Evolutionary conservation across 768 basidiomycete species (phyloP), one percentile per base, ranked within the genome.

Genomic region (Lactarius trivialis): DNA sequence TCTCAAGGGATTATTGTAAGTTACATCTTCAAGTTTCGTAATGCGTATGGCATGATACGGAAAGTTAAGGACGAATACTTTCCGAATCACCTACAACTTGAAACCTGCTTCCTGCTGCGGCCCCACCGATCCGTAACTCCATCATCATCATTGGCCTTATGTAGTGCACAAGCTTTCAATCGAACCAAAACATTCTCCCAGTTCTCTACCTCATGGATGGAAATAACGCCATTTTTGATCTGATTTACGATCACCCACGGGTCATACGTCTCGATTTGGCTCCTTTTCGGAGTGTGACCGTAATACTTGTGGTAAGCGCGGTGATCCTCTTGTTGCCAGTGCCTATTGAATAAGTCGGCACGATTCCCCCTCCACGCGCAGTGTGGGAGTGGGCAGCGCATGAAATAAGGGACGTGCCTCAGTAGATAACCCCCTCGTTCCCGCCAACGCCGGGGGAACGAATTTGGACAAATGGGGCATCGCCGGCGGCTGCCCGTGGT

Each of bases 361-460:
- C 49, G 55, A 6, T 32, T 14, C 1, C 60, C 60, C 36, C 60
- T 56, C 60, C 60, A 61, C 0, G 3, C 4, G 24, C 55, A 56
- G 4, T 15, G 4, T 1, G 12, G 17, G 12, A 24, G 17, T 14
- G 55, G 48, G 7, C 60, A 61, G 7, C 7, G 32, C 0, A 61
- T 8, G 3, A 36, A 61, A 15, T 37, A 39, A 1, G 60, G 60
- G 32, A 61, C 30, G 9, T 61, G 55, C 1, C 2, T 17, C 17
- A 19, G 19, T n/a, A n/a, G n/a, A n/a, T n/a, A n/a, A n/a, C n/a
- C n/a, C n/a, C n/a, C 5, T 24, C 7, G 15, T 61, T 56, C 60
- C 33, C 41, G 60, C 14, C 3, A 11, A 1, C 55, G n/a, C n/a
- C n/a, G 36, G 2, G 0, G 0, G 15, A 9, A 56, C 7, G 7